Evolutionary conservation across 2,329 filamentous ascomycete genomes (phyloP).

Genomic region (Acarospora socialis): DNA sequence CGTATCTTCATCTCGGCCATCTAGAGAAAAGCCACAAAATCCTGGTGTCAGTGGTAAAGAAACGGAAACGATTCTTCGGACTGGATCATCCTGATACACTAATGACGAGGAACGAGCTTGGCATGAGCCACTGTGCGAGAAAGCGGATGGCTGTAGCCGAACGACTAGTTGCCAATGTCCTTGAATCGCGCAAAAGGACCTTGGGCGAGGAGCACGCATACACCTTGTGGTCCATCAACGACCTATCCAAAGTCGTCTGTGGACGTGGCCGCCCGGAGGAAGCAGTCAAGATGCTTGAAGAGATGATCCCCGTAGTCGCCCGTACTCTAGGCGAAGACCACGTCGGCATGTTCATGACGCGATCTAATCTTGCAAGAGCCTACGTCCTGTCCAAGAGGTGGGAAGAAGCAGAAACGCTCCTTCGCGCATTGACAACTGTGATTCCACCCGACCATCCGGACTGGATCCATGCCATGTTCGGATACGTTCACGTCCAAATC

Average conservation of each 20-base stretch:
- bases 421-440: constrained; percentile 8
- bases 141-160: constrained; percentile 11
- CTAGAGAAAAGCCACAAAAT: constrained; percentile 12
- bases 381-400: constrained; percentile 13
- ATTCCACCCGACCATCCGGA: constrained; percentile 15
- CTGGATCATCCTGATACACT: constrained; percentile 18
- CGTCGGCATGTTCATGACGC: constrained; percentile 18
- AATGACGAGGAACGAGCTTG: constrained; percentile 15
- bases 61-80: constrained; percentile 14
- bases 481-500: constrained; percentile 14
- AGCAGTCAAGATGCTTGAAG: constrained; percentile 16
- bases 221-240: constrained; percentile 21
- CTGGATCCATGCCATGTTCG: constrained; percentile 14
- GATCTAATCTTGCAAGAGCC: constrained; percentile 18
- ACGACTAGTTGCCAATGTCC: constrained; percentile 12
- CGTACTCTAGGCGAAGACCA: constrained; percentile 15
- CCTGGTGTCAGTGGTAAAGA: constrained; percentile 11
- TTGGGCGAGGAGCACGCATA: constrained; percentile 24
- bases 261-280: constrained; percentile 16
- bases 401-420: constrained; percentile 12
- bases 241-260: constrained; percentile 20
- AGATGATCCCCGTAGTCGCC: constrained; percentile 13
- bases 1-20: constrained; percentile 15
- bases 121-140: constrained; percentile 12
- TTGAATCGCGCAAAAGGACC: constrained; percentile 12